phyloP scores from a whole-genome alignment of 2,329 filamentous ascomycete genomes.

The Aspergillus sp. region DNA sequence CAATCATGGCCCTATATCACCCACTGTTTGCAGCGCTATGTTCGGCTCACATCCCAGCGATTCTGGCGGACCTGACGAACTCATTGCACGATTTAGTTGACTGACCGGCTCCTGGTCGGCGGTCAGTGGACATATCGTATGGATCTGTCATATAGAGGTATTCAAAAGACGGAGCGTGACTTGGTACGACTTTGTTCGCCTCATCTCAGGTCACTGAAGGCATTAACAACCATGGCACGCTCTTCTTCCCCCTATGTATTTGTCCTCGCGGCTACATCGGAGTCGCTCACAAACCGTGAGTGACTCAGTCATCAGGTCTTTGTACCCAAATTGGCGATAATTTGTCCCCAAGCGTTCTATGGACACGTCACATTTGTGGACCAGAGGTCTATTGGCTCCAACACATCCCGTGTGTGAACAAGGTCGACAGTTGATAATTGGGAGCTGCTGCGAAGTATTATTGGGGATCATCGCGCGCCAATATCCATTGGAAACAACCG shows the following conservation, averaged over 20 bases:
- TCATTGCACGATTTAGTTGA: conserved; percentile 3
- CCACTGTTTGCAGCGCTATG: not conserved
- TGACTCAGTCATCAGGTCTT: not conserved
- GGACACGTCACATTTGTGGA: conserved; percentile 27
- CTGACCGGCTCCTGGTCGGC: conserved; percentile 8
- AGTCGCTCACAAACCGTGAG: not conserved
- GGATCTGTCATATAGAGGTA: conserved; percentile 23
- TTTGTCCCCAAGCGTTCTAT: conserved; percentile 8
- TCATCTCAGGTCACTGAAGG: not conserved
- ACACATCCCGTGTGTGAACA: conserved; percentile 14
- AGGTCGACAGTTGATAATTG: conserved; percentile 18
- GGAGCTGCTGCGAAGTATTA: conserved; percentile 19
- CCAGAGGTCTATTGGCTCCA: conserved; percentile 16
- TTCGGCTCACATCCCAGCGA: not conserved
- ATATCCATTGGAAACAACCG: conserved; percentile 13
- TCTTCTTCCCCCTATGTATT: not conserved
- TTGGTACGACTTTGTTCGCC: not conserved
- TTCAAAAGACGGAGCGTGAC: not conserved
- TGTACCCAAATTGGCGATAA: conserved; percentile 7
- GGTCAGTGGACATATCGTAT: conserved; percentile 20
- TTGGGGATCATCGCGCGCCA: conserved; percentile 25
- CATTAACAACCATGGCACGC: not conserved
- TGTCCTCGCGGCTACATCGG: not conserved
- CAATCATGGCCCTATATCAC: not conserved
- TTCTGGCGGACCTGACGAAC: not conserved